Percentiles rank a stretch among this genome's conserved stretches.
Evolutionary conservation across 306 rosid genomes (phyloP).

Genomic region (Cyclanthera cordifolia): DNA sequence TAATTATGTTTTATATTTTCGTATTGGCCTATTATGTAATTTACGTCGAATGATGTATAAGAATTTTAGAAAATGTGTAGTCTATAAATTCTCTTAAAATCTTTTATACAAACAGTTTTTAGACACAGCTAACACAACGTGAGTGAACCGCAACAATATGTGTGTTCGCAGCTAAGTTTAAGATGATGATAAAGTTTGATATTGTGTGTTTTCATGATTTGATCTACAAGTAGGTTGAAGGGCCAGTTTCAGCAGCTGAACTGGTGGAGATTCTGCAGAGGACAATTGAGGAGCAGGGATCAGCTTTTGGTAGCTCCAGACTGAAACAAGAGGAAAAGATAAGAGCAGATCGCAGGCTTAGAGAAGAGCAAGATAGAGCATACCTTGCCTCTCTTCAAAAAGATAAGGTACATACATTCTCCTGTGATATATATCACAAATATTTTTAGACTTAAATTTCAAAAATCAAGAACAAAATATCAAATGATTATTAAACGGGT

Average conservation of each 20-base stretch:
- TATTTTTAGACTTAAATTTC: too few relatives aligned
- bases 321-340: slow-evolving; percentile 41
- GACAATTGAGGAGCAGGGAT: slow-evolving; percentile 74
- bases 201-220: background rate
- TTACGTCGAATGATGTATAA: too few relatives aligned
- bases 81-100: too few relatives aligned
- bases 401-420: slow-evolving; percentile 42
- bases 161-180: background rate
- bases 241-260: slow-evolving; percentile 62
- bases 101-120: too few relatives aligned
- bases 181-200: background rate
- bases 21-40: too few relatives aligned
- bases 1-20: too few relatives aligned
- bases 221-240: slow-evolving; percentile 45
- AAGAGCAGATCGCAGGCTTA: slow-evolving; percentile 45
- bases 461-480: too few relatives aligned
- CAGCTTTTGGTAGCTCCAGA: slow-evolving; percentile 48
- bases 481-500: too few relatives aligned
- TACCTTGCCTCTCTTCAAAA: slow-evolving; percentile 51
- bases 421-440: background rate
- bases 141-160: too few relatives aligned
- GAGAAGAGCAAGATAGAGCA: slow-evolving; percentile 78
- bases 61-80: too few relatives aligned
- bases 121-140: too few relatives aligned
- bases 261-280: slow-evolving; percentile 75